These are phyloP conservation scores for Eucalyptus polybractea DNA, from an alignment of 345 rosid genomes.

Conservation along the genomic window DNA sequence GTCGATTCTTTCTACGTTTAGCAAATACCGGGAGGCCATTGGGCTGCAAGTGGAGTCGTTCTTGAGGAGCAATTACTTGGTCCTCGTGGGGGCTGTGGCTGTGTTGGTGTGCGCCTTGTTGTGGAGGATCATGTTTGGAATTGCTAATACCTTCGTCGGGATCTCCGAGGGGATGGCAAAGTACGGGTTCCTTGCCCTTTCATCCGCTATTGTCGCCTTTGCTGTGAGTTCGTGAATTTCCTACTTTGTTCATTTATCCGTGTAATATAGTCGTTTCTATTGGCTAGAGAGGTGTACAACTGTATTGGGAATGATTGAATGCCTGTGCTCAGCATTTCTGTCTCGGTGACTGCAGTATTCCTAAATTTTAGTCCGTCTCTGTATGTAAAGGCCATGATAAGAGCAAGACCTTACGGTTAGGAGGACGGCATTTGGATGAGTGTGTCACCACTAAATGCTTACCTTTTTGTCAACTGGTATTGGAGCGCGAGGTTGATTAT, in stretches of 20 bases:
- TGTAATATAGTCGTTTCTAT: background rate
- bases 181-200: slow-evolving; percentile 89
- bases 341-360: background rate
- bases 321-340: background rate
- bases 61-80: slow-evolving; percentile 50
- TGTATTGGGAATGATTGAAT: background rate
- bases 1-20: slow-evolving; percentile 35
- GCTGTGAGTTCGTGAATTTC: slow-evolving; percentile 37
- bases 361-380: background rate
- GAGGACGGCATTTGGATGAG: background rate
- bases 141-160: slow-evolving; percentile 74
- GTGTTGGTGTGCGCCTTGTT: slow-evolving; percentile 47
- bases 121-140: slow-evolving; percentile 88
- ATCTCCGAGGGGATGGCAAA: slow-evolving; percentile 92
- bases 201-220: slow-evolving; percentile 84
- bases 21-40: slow-evolving; percentile 54
- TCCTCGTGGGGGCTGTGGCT: slow-evolving; percentile 64
- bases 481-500: background rate
- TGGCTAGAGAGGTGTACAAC: background rate
- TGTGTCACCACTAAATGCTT: background rate
- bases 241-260: background rate
- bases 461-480: background rate
- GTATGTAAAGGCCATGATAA: background rate
- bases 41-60: slow-evolving; percentile 80
- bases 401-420: background rate